Percentiles rank a stretch among this genome's conserved stretches.
Conservation (phyloP, 2,329 filamentous ascomycete genomes). For the Pyrenophora seminiperda region DNA sequence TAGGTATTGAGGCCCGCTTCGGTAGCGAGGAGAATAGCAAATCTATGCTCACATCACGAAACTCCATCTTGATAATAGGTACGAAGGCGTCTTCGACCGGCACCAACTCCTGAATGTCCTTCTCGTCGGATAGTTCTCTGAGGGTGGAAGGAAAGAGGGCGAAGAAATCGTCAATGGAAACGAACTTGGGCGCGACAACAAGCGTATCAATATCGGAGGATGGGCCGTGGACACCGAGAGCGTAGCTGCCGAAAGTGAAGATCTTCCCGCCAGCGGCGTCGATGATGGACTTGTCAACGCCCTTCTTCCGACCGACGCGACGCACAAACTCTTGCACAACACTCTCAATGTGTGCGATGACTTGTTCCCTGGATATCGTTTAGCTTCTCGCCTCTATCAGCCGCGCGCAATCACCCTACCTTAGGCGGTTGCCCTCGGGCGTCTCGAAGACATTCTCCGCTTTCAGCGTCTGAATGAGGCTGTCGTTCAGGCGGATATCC, state of each 20-base stretch:
- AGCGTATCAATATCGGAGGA: slow-evolving; percentile 97
- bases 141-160: slow-evolving; percentile 82
- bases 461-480: slow-evolving; percentile 82
- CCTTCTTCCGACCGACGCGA: slow-evolving; percentile 75
- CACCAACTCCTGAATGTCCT: slow-evolving; percentile 82
- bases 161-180: slow-evolving; percentile 91
- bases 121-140: slow-evolving; percentile 72
- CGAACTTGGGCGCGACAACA: slow-evolving; percentile 87
- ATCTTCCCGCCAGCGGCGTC: slow-evolving; percentile 89
- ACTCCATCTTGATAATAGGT: slow-evolving; percentile 96
- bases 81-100: slow-evolving; percentile 90
- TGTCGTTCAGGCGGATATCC: slow-evolving; percentile 77
- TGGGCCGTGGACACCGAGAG: slow-evolving; percentile 90
- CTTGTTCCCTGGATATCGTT: slow-evolving; percentile 62
- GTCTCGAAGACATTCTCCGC: slow-evolving; percentile 91
- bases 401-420: slow-evolving; percentile 55
- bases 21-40: slow-evolving; percentile 67
- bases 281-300: slow-evolving; percentile 74
- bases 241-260: slow-evolving; percentile 95
- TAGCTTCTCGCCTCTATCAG: slow-evolving; percentile 9
- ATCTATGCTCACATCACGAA: slow-evolving; percentile 90
- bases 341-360: slow-evolving; percentile 76
- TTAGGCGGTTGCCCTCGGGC: slow-evolving; percentile 78
- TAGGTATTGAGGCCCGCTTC: slow-evolving; percentile 48
- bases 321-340: slow-evolving; percentile 88